Percentiles rank a stretch among this genome's conserved stretches.
Evolutionary conservation across 2,329 filamentous ascomycete genomes (phyloP).

Genomic region (Colletotrichum scovillei): DNA sequence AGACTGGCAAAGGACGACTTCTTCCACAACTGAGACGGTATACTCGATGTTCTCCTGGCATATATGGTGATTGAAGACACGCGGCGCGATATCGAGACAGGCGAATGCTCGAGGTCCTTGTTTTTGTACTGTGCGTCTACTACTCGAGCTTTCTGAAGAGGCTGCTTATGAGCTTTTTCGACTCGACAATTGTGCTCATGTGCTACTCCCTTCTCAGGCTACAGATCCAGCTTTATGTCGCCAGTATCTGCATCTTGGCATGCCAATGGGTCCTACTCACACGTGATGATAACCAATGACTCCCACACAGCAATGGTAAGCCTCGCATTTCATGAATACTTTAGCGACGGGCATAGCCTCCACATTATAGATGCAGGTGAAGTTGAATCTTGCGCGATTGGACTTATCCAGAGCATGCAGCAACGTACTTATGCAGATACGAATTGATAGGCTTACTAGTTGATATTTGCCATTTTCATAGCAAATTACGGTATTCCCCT

Average conservation of each 20-base stretch:
- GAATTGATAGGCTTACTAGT: not conserved
- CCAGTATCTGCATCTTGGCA: not conserved
- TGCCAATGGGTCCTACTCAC: not conserved
- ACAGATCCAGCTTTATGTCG: not conserved
- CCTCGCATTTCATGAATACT: not conserved
- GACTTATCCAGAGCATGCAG: not conserved
- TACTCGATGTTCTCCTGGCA: not conserved
- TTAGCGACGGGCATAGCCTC: not conserved
- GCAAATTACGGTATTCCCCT: not conserved
- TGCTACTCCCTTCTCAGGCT: not conserved
- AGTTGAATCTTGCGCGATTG: not conserved
- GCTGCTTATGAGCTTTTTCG: not conserved
- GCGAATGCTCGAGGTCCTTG: not conserved
- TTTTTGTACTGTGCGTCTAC: not conserved
- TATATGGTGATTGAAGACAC: not conserved
- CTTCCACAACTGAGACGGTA: not conserved
- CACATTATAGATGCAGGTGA: not conserved
- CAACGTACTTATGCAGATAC: not conserved
- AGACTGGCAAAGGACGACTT: not conserved
- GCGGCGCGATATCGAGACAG: not conserved
- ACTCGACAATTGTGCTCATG: not conserved
- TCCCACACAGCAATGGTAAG: not conserved
- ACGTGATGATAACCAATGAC: not conserved
- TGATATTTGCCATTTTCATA: not conserved
- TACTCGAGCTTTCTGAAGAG: not conserved